Base-by-base conservation (phyloP, 208 protist species). In the Acanthamoeba sp. region DNA sequence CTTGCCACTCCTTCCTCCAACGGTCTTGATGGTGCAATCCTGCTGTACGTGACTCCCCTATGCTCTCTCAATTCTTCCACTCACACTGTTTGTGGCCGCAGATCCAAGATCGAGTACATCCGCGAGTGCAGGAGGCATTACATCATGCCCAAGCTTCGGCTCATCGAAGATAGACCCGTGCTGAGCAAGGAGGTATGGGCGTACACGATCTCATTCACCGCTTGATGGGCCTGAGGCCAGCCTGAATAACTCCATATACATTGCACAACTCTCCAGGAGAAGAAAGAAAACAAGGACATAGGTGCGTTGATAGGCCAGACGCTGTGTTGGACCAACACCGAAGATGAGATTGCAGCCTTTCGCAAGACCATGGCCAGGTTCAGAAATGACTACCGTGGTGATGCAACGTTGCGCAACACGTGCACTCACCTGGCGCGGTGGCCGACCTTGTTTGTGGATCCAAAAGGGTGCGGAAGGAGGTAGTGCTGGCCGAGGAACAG, bases 71-170 rank as follows among this genome's bases (percentile, higher is more conserved):
- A 18, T 36, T 73, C 29, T 38, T 38, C 14, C 29, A 16, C 0
- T 38, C 16, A 62, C 22, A 22, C 20, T 73, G 18, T 27, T 71
- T 34, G 29, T 71, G 29, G 0, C 16, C 1, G 9, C 36, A 82
- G 73, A 48, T 52, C 73, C 73, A 82, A 82, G 24, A 16, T 82
- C 36, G 73, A 82, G 73, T 82, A 82, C 73, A 50, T 82, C 9
- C 34, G 40, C 20, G 73, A 82, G 9, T 50, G 73, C 40, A 82
- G 73, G 38, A 10, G 40, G 73, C 34, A 82, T 10, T 27, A 52
- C 73, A 82, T 50, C 24, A 45, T 48, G 10, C 73, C 73, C 40
- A 20, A 82, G 38, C 40, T 82, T 0, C 73, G 38, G 34, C 36
- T 82, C 20, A 24, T 82, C 27, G 73, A 40, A 10, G 73, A 71